These are phyloP conservation scores for Russula foetens DNA, from an alignment of 768 basidiomycete species.

Conservation along the genomic window DNA sequence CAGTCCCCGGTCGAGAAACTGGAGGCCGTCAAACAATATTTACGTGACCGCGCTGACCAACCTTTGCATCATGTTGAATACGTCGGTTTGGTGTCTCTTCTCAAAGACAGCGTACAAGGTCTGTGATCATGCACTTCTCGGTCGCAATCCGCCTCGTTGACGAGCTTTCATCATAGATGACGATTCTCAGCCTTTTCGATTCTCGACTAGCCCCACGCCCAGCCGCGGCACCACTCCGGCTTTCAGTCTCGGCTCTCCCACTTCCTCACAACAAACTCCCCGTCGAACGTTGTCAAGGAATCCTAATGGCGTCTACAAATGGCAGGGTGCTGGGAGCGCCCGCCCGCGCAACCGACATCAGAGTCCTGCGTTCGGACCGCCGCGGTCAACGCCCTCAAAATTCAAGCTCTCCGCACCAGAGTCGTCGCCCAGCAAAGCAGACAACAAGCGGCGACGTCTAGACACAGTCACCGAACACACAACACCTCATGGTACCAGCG, in stretches of 20 bases:
- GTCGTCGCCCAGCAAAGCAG: slow-evolving; percentile 30
- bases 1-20: slow-evolving; percentile 37
- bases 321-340: slow-evolving; percentile 73
- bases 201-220: slow-evolving; percentile 42
- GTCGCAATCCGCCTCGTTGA: slow-evolving; percentile 7
- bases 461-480: slow-evolving; percentile 37
- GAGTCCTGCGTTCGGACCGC: slow-evolving; percentile 59
- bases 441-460: slow-evolving; percentile 56
- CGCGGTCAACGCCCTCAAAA: slow-evolving; percentile 38
- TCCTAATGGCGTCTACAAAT: slow-evolving; percentile 66
- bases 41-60: slow-evolving; percentile 36
- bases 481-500: slow-evolving; percentile 28
- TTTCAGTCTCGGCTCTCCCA: slow-evolving; percentile 20
- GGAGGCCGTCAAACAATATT: slow-evolving; percentile 40
- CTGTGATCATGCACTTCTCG: slow-evolving; percentile 7
- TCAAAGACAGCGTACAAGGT: slow-evolving; percentile 46
- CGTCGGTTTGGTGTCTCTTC: slow-evolving; percentile 46
- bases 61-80: slow-evolving; percentile 45
- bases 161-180: slow-evolving; percentile 15
- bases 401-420: slow-evolving; percentile 37
- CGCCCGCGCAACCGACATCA: slow-evolving; percentile 60
- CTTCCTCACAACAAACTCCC: slow-evolving; percentile 29
- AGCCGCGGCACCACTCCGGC: slow-evolving; percentile 32
- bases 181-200: slow-evolving; percentile 49
- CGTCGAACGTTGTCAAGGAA: slow-evolving; percentile 55